phyloP scores from a whole-genome alignment of 768 basidiomycete genomes.

The Suillus placidus region DNA sequence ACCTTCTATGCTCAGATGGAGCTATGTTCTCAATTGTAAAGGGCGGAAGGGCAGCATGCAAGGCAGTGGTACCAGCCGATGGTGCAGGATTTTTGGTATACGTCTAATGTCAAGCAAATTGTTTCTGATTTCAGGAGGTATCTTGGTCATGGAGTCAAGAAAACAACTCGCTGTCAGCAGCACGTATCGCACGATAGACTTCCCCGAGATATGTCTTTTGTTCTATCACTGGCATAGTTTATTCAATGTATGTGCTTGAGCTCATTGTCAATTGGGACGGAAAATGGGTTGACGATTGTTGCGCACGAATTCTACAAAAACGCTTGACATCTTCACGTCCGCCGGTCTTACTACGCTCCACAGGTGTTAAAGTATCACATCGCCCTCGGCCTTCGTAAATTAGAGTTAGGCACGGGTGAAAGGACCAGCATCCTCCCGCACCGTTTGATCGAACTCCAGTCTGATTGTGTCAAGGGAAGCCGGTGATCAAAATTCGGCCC shows the following conservation, averaged over 20 bases:
- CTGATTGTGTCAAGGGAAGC: slow-evolving; percentile 98
- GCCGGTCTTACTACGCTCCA: slow-evolving; percentile 87
- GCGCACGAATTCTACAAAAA: slow-evolving; percentile 55
- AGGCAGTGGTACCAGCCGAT: slow-evolving; percentile 38
- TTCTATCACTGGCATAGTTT: slow-evolving; percentile 88
- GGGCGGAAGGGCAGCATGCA: slow-evolving; percentile 61
- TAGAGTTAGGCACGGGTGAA: background rate
- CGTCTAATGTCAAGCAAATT: slow-evolving; percentile 32
- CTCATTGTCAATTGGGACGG: background rate
- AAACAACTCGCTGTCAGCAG: slow-evolving; percentile 50
- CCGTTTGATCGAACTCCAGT: slow-evolving; percentile 90
- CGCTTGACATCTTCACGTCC: slow-evolving; percentile 92
- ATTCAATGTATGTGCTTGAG: slow-evolving; percentile 22
- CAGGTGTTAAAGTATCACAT: slow-evolving; percentile 81
- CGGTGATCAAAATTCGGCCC: slow-evolving; percentile 92
- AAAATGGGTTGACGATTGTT: slow-evolving; percentile 28
- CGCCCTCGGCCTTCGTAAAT: slow-evolving; percentile 36
- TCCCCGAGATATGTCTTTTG: background rate
- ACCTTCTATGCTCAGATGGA: slow-evolving; percentile 82
- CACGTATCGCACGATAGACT: slow-evolving; percentile 64
- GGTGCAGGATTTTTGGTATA: slow-evolving; percentile 51
- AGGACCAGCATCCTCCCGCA: slow-evolving; percentile 35
- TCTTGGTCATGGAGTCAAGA: slow-evolving; percentile 30
- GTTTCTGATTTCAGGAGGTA: slow-evolving; percentile 10
- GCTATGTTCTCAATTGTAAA: slow-evolving; percentile 61